These are phyloP conservation scores for Cryptosporidium sp. DNA, from an alignment of 169 alveolate species.

Conservation along the genomic window DNA sequence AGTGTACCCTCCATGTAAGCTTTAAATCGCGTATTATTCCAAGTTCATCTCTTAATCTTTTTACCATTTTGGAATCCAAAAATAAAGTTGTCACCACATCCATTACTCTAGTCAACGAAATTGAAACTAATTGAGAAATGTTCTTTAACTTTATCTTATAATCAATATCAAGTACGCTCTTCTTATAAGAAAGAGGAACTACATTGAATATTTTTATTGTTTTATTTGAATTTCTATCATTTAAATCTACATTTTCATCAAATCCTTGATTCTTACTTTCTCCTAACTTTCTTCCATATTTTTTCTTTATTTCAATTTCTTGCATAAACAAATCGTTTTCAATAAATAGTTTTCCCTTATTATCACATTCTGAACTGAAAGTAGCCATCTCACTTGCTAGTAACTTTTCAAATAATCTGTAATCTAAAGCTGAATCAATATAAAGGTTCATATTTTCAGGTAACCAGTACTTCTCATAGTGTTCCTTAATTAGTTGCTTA, in stretches of 20 bases:
- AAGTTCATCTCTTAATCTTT: constrained; percentile 19
- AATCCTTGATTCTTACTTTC: background rate
- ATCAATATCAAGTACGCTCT: constrained; percentile 30
- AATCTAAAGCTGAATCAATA: constrained; percentile 45
- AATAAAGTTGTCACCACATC: constrained; percentile 31
- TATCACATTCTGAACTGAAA: constrained; percentile 10
- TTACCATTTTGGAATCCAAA: constrained; percentile 7
- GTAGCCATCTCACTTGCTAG: background rate
- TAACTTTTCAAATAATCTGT: constrained; percentile 14
- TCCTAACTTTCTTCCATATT: background rate
- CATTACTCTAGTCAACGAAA: constrained; percentile 54
- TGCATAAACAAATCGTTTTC: background rate
- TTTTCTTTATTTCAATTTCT: background rate
- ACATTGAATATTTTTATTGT: constrained; percentile 6
- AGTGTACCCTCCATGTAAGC: constrained; percentile 40
- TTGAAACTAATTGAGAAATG: constrained; percentile 13
- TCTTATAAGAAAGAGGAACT: constrained; percentile 44
- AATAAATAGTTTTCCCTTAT: background rate
- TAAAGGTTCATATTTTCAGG: constrained; percentile 39
- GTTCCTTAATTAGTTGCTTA: background rate
- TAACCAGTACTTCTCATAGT: constrained; percentile 36
- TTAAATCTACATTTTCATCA: background rate
- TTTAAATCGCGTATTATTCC: background rate
- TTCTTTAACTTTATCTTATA: constrained; percentile 22
- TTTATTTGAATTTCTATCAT: background rate